phyloP scores from a whole-genome alignment of 352 stramenopile species.

The Globisporangium sylvaticum region DNA sequence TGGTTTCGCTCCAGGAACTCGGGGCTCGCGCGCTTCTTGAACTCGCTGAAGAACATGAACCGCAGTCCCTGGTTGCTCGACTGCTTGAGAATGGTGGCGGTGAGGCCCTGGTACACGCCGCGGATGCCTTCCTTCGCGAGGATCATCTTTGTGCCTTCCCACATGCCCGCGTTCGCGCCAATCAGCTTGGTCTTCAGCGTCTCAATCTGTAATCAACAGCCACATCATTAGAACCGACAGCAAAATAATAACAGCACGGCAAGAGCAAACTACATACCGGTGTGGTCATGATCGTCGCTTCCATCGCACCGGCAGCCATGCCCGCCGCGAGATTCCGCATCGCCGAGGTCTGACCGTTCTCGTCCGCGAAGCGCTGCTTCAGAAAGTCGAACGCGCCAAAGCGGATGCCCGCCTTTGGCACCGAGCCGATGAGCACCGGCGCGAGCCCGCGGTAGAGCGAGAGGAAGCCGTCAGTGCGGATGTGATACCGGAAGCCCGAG shows the following conservation, averaged over 20 bases:
- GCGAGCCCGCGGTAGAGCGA: constrained; percentile 93
- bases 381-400: constrained; percentile 94
- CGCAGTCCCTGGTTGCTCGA: constrained; percentile 94
- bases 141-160: constrained; percentile 90
- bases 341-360: constrained; percentile 88
- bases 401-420: constrained; percentile 96
- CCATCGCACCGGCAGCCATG: constrained; percentile 89
- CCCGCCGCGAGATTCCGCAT: constrained; percentile 91
- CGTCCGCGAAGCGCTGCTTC: constrained; percentile 78
- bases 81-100: constrained; percentile 93
- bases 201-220: constrained; percentile 60
- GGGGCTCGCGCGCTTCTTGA: constrained; percentile 74
- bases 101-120: constrained; percentile 93
- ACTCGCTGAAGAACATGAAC: constrained; percentile 98
- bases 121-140: constrained; percentile 87
- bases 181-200: constrained; percentile 98
- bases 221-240: neutral
- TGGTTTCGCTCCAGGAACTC: constrained; percentile 45
- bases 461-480: constrained; percentile 54
- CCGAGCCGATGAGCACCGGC: constrained; percentile 92
- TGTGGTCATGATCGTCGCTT: constrained; percentile 92
- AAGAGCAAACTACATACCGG: constrained; percentile 41
- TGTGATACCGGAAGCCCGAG: constrained; percentile 67
- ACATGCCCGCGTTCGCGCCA: constrained; percentile 92
- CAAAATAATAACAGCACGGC: constrained; percentile 1